Base-by-base conservation (phyloP, 768 basidiomycete species). In the Podaxis carcinomalis region DNA sequence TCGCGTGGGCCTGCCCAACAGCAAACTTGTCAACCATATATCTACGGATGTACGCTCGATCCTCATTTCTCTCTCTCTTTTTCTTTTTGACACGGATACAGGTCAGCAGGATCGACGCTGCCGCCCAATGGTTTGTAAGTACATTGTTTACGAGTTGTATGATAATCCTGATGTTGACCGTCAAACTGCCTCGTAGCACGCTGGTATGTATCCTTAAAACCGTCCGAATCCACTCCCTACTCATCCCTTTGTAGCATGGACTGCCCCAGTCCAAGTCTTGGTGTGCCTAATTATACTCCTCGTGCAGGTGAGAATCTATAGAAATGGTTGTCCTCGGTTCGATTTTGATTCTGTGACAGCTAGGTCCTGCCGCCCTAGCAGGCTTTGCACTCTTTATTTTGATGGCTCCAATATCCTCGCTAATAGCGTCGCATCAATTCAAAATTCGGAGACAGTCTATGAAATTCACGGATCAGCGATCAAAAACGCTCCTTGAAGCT, bases 121-220 rank as follows among this genome's bases (percentile, higher is more conserved):
- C 83, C 66, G 83, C 86, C 1, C 88, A 89, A 71, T 90, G 87
- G 87, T 88, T 88, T 77, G 83, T 84, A 66, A 80, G 83, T 81
- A 59, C 36, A 37, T 55, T 61, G 14, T 62, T 44, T 57, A 27
- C 62, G 39, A 5, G 46, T 32, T 5, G 10, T 49, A 28, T 28
- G 6, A 23, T 23, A 49, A 23, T 49, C 47, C 7, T 21, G 11
- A 5, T 13, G 23, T 23, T 49, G 47, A 49, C 47, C 25, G 3
- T 23, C 13, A 23, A 49, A 9, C 40, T 56, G 25, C 57, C 28
- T 42, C 51, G 10, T 67, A 80, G 79, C 79, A 81, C 66, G 77
- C 81, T 51, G 72, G 77, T 76, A 64, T 21, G 60, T 36, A 39
- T 51, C 14, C 54, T 77, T 14, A 25, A 32, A 19, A 25, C 3